A percentile compares a stretch with the other conserved stretches of the same genome.
phyloP scores from a whole-genome alignment of 2,329 filamentous ascomycete genomes.

The Neocatenulostroma microsporum region DNA sequence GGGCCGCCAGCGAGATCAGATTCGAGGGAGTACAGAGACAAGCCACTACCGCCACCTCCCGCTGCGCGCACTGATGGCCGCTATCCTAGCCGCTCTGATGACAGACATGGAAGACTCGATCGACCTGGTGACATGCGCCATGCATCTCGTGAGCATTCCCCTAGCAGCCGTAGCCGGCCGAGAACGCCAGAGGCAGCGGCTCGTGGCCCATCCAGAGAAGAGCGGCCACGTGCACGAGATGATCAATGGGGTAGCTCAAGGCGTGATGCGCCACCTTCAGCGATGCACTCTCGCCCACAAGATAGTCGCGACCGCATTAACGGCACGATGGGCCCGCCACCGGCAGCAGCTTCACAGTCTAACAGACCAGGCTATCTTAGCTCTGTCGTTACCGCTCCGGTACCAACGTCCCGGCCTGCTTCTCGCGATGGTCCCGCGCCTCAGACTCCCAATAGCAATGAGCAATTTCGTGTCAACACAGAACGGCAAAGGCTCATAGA shows the following conservation, averaged over 20 bases:
- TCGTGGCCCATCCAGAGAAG: slow-evolving; percentile 23
- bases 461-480: slow-evolving; percentile 5
- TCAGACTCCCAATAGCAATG: not conserved
- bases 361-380: slow-evolving; percentile 5
- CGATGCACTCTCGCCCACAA: slow-evolving; percentile 6
- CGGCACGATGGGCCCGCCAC: slow-evolving; percentile 9
- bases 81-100: slow-evolving; percentile 27
- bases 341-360: not conserved
- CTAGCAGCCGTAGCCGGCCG: slow-evolving; percentile 29
- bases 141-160: slow-evolving; percentile 35
- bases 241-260: not conserved
- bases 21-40: slow-evolving; percentile 5
- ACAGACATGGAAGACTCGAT: slow-evolving; percentile 39
- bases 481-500: slow-evolving; percentile 9
- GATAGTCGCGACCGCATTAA: slow-evolving; percentile 8
- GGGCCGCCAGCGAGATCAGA: slow-evolving; percentile 39
- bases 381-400: slow-evolving; percentile 1
- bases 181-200: slow-evolving; percentile 28
- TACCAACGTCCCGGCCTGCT: slow-evolving; percentile 3
- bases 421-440: not conserved
- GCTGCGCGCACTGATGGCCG: slow-evolving; percentile 11
- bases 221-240: slow-evolving; percentile 28
- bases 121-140: slow-evolving; percentile 31
- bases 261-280: slow-evolving; percentile 4
- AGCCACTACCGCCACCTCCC: slow-evolving; percentile 8